phyloP scores from a whole-genome alignment of 768 basidiomycete species.

The Psilocybe azurescens region DNA sequence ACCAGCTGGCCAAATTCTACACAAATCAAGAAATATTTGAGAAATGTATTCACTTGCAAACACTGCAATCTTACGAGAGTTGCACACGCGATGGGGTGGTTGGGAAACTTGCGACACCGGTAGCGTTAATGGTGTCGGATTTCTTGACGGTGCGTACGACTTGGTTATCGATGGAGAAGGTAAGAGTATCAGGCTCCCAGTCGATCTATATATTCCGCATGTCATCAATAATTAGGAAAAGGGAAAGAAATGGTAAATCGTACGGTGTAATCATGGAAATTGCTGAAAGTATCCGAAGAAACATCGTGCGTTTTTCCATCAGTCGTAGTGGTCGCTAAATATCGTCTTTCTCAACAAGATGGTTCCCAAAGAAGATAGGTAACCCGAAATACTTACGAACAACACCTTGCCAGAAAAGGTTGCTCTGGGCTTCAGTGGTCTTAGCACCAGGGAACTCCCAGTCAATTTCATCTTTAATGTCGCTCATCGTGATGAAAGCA shows the following conservation, averaged over 20 bases:
- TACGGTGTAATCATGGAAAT: conserved; percentile 81
- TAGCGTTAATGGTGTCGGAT: conserved; percentile 56
- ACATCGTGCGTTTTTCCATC: conserved; percentile 54
- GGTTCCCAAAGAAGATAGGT: not conserved
- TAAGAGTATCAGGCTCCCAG: conserved; percentile 74
- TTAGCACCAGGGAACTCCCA: conserved; percentile 81
- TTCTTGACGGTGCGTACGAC: conserved; percentile 72
- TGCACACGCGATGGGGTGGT: conserved; percentile 83
- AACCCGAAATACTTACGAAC: conserved; percentile 54
- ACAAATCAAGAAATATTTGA: conserved; percentile 16
- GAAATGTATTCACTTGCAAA: not conserved
- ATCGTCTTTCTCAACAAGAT: conserved; percentile 18
- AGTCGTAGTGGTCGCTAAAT: conserved; percentile 46
- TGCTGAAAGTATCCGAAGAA: conserved; percentile 65
- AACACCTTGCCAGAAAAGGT: conserved; percentile 79
- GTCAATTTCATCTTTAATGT: conserved; percentile 86
- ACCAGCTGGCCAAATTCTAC: conserved; percentile 83
- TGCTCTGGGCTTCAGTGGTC: conserved; percentile 74
- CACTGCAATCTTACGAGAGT: conserved; percentile 57
- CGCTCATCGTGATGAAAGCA: conserved; percentile 86
- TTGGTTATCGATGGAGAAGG: conserved; percentile 74
- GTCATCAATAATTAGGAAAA: not conserved
- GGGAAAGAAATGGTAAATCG: conserved; percentile 27
- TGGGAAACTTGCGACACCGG: conserved; percentile 71
- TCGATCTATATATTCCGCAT: conserved; percentile 60